These are phyloP conservation scores for Termitomyces sp. DNA, from an alignment of 768 basidiomycete species.

Conservation along the genomic window DNA sequence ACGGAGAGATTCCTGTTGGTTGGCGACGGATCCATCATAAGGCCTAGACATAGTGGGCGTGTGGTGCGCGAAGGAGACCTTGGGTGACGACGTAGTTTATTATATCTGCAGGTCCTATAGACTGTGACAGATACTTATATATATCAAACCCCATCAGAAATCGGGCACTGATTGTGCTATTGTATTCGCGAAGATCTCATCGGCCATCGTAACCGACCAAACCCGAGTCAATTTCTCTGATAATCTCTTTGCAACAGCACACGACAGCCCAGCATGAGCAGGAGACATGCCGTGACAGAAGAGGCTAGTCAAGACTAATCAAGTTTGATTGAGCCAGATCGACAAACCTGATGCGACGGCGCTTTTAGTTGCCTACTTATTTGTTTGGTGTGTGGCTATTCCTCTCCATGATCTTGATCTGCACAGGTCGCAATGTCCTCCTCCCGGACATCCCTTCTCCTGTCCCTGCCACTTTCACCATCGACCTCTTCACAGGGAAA, in stretches of 20 bases:
- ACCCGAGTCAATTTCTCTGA: background rate
- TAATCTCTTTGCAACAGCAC: background rate
- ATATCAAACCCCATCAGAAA: constrained; percentile 9
- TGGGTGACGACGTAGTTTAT: background rate
- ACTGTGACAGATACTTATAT: constrained; percentile 3
- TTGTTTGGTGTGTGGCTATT: no score
- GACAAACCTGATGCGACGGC: background rate
- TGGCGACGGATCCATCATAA: constrained; percentile 10
- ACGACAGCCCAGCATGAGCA: background rate
- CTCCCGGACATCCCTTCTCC: constrained; percentile 47
- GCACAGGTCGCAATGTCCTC: constrained; percentile 55
- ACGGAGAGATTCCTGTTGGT: constrained; percentile 12
- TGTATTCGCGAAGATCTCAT: background rate
- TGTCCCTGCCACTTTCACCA: constrained; percentile 62
- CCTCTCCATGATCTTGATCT: constrained; percentile 24
- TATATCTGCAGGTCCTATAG: background rate
- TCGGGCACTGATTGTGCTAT: background rate
- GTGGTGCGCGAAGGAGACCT: background rate
- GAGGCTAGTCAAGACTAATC: no score
- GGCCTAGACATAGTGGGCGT: constrained; percentile 14
- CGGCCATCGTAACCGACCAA: background rate
- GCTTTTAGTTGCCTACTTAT: background rate
- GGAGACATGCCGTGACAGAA: background rate
- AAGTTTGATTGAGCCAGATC: background rate
- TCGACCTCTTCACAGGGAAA: constrained; percentile 55